Evolutionary conservation across 352 stramenopile genomes (phyloP).

Genomic region (Phytophthora multivora): DNA sequence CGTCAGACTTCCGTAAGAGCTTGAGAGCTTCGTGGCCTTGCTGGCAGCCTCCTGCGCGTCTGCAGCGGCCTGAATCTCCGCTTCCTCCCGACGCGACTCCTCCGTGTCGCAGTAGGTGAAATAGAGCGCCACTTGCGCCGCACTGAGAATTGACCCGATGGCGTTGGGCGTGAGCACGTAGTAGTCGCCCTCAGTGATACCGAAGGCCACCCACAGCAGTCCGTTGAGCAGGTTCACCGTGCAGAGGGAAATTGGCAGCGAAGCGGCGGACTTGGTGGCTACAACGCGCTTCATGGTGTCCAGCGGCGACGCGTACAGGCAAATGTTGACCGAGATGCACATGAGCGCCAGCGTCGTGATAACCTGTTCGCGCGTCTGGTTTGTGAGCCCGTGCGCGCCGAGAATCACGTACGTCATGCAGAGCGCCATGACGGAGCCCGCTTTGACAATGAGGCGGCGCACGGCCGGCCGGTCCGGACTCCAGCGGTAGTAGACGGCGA

Average conservation of each 20-base stretch:
- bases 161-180: conserved; percentile 48
- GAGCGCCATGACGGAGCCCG: conserved; percentile 27
- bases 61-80: conserved; percentile 21
- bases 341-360: conserved; percentile 39
- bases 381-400: conserved; percentile 23
- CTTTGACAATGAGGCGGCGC: conserved; percentile 23
- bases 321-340: conserved; percentile 45
- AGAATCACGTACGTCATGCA: conserved; percentile 38
- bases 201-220: conserved; percentile 52
- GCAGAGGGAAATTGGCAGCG: conserved; percentile 53
- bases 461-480: conserved; percentile 32
- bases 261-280: conserved; percentile 46
- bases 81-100: conserved; percentile 24
- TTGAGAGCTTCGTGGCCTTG: conserved; percentile 7
- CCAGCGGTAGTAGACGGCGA: conserved; percentile 45
- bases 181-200: conserved; percentile 41
- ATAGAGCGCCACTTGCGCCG: conserved; percentile 48
- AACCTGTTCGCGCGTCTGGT: conserved; percentile 38
- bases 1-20: conserved; percentile 27
- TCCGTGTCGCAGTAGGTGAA: conserved; percentile 41
- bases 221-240: conserved; percentile 52
- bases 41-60: conserved; percentile 17
- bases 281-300: conserved; percentile 51
- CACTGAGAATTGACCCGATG: conserved; percentile 45
- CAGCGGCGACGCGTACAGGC: conserved; percentile 53